Percentiles rank a stretch among this genome's conserved stretches.
These are phyloP conservation scores for Fusarium sp. DNA, from an alignment of 2,329 filamentous ascomycete genomes.

Conservation along the genomic window DNA sequence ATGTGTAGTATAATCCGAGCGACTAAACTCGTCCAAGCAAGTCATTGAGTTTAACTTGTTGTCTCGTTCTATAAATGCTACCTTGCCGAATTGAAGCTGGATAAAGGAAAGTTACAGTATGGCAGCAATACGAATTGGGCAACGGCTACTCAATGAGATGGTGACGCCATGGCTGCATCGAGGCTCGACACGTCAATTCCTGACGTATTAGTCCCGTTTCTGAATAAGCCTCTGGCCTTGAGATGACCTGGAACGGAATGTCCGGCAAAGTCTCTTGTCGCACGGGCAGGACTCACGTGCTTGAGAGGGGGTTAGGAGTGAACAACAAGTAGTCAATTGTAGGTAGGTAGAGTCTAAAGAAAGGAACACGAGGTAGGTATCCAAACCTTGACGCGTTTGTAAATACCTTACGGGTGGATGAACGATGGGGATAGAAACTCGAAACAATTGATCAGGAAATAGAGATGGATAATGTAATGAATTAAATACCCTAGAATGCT, in stretches of 20 bases:
- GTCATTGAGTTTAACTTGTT: constrained; percentile 2
- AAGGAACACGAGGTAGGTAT: constrained; percentile 4
- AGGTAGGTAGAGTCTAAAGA: neutral
- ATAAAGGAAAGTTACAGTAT: too few species aligned
- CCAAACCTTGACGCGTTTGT: too few species aligned
- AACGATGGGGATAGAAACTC: too few species aligned
- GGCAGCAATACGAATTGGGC: constrained; percentile 4
- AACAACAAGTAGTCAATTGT: constrained; percentile 6
- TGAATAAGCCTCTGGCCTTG: constrained; percentile 1
- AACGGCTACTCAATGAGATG: constrained; percentile 1
- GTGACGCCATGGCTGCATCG: constrained; percentile 32
- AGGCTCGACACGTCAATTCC: constrained; percentile 28
- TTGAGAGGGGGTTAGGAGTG: neutral
- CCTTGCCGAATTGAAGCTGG: too few species aligned
- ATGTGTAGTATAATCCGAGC: too few species aligned
- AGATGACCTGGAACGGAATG: constrained; percentile 29
- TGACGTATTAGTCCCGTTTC: constrained; percentile 14
- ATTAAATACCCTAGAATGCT: too few species aligned
- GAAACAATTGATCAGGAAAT: too few species aligned
- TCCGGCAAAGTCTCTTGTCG: constrained; percentile 12
- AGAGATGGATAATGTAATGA: too few species aligned
- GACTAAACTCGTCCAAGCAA: neutral
- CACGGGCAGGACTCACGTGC: constrained; percentile 20
- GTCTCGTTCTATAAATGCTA: too few species aligned
- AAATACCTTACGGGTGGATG: too few species aligned